These are phyloP conservation scores for Rostrohypoxylon terebratum DNA, from an alignment of 495 filamentous ascomycete species.

Conservation along the genomic window DNA sequence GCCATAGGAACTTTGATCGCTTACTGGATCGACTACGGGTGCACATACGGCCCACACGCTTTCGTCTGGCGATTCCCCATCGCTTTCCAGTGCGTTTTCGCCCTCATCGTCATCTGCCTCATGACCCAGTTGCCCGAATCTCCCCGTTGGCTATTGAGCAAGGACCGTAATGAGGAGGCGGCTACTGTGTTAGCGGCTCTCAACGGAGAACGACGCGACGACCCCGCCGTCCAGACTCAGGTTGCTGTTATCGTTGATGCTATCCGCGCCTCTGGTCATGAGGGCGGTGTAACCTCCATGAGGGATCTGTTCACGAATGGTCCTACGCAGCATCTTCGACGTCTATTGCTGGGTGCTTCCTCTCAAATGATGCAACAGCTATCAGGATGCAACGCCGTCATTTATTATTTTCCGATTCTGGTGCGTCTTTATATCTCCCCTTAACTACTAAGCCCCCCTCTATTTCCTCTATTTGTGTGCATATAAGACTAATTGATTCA, in stretches of 20 bases:
- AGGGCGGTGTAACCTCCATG: slow-evolving; percentile 64
- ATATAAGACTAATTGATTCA: too few species aligned
- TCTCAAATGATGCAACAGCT: slow-evolving; percentile 81
- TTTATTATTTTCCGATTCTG: slow-evolving; percentile 85
- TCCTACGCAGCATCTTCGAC: slow-evolving; percentile 73
- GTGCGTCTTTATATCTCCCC: too few species aligned
- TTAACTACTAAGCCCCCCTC: too few species aligned
- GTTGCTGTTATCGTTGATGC: slow-evolving; percentile 73
- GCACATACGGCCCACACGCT: slow-evolving; percentile 72
- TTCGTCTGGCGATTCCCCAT: slow-evolving; percentile 85
- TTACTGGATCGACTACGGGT: slow-evolving; percentile 87
- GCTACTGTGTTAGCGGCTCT: slow-evolving; percentile 77
- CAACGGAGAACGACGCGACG: slow-evolving; percentile 67
- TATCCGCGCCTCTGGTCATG: slow-evolving; percentile 70
- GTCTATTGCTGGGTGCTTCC: slow-evolving; percentile 70
- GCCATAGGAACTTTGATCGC: slow-evolving; percentile 82
- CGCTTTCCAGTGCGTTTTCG: slow-evolving; percentile 83
- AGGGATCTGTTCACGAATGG: slow-evolving; percentile 70
- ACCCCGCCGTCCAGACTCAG: slow-evolving; percentile 66
- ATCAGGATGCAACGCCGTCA: slow-evolving; percentile 81
- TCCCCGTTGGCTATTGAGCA: slow-evolving; percentile 78
- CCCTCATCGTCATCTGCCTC: slow-evolving; percentile 70
- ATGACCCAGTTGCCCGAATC: slow-evolving; percentile 81
- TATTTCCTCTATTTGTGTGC: too few species aligned
- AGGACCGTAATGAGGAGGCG: slow-evolving; percentile 75